These are phyloP conservation scores for Candida nemodendra DNA, from an alignment of 805 yeast genomes.

Conservation along the genomic window DNA sequence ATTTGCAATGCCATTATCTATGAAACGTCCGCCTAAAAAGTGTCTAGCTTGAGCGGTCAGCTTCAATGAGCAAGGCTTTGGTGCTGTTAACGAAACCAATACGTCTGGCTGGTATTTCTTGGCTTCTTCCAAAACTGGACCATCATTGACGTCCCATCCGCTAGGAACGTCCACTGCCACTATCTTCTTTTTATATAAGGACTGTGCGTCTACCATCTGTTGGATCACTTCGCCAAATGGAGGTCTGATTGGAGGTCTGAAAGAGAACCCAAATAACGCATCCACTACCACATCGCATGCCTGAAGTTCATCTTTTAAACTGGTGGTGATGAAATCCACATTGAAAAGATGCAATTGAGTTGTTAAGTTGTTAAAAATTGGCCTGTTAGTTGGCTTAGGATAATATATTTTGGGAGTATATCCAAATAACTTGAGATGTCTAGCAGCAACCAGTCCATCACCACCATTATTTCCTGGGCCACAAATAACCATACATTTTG, in stretches of 20 bases:
- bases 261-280: slow-evolving; percentile 90
- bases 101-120: slow-evolving; percentile 51
- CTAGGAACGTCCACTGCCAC: slow-evolving; percentile 90
- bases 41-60: slow-evolving; percentile 51
- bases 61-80: slow-evolving; percentile 76
- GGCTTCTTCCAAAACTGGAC: slow-evolving; percentile 51
- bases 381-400: slow-evolving; percentile 65
- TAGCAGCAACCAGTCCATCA: slow-evolving; percentile 93
- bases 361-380: slow-evolving; percentile 56
- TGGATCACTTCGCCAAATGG: slow-evolving; percentile 60
- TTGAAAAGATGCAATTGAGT: slow-evolving; percentile 66
- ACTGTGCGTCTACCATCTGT: slow-evolving; percentile 36
- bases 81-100: slow-evolving; percentile 86
- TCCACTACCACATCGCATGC: slow-evolving; percentile 61
- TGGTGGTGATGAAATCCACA: slow-evolving; percentile 51
- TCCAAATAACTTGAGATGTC: slow-evolving; percentile 82
- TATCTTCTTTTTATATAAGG: slow-evolving; percentile 46
- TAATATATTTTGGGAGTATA: slow-evolving; percentile 75
- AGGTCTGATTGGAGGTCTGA: slow-evolving; percentile 79
- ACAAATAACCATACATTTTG: slow-evolving; percentile 64
- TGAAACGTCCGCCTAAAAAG: slow-evolving; percentile 89
- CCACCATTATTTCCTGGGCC: slow-evolving; percentile 99
- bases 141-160: slow-evolving; percentile 95
- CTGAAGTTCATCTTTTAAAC: slow-evolving; percentile 28
- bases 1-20: slow-evolving; percentile 61